Conservation (phyloP, 2,329 filamentous ascomycete species). For the Sarocladium oryzae region DNA sequence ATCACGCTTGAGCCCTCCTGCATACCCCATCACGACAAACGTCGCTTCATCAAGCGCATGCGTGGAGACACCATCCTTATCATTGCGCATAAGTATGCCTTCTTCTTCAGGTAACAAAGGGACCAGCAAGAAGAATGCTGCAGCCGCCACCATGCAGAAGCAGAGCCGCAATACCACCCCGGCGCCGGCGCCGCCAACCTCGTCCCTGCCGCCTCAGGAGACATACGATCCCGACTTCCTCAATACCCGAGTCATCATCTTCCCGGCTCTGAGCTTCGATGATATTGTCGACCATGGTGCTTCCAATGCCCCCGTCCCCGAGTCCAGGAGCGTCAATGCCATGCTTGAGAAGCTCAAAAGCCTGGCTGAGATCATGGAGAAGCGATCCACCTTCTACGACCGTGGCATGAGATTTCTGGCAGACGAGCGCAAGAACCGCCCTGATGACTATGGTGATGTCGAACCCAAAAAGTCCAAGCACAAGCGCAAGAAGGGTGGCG, state of each 20-base stretch:
- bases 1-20: not conserved
- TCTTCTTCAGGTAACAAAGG: constrained; percentile 53
- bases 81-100: constrained; percentile 40
- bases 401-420: constrained; percentile 66
- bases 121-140: constrained; percentile 56
- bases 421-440: constrained; percentile 55
- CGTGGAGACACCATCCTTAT: not conserved
- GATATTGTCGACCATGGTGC: constrained; percentile 60
- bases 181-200: constrained; percentile 27
- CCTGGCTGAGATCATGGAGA: constrained; percentile 61
- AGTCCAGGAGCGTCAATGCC: constrained; percentile 57
- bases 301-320: constrained; percentile 51
- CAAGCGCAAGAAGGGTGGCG: constrained; percentile 65
- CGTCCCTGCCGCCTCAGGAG: constrained; percentile 48
- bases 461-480: constrained; percentile 57
- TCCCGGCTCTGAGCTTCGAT: constrained; percentile 58
- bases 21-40: not conserved
- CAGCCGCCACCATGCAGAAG: constrained; percentile 48
- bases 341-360: constrained; percentile 58
- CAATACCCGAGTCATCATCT: constrained; percentile 53
- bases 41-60: constrained; percentile 3
- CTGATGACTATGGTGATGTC: constrained; percentile 47
- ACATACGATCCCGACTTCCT: constrained; percentile 59
- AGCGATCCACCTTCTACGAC: constrained; percentile 62
- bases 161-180: constrained; percentile 78